phyloP scores from a whole-genome alignment of 768 basidiomycete genomes.

The Suillus sp. region DNA sequence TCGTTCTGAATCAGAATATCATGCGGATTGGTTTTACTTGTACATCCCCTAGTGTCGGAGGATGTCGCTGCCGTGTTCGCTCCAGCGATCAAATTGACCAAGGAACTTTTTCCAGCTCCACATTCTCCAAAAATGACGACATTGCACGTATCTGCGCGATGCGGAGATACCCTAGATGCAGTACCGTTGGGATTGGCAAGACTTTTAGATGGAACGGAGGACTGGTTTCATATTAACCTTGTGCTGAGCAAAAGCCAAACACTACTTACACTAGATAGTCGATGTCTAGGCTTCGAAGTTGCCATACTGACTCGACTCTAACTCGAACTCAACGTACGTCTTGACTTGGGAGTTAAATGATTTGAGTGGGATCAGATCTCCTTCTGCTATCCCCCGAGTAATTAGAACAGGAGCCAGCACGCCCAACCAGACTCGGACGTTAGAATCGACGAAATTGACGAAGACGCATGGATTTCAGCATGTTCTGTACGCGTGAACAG shows the following conservation, averaged over 20 bases:
- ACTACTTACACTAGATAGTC: background rate
- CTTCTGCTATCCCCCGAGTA: background rate
- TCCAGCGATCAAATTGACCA: slow-evolving; percentile 11
- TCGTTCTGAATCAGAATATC: no score
- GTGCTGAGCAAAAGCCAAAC: no score
- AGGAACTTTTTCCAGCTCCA: slow-evolving; percentile 2
- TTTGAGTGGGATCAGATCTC: background rate
- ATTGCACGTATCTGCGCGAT: background rate
- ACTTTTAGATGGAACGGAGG: no score
- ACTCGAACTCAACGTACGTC: background rate
- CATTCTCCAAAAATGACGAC: background rate
- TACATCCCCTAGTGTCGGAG: background rate
- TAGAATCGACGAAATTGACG: no score
- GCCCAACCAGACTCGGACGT: background rate
- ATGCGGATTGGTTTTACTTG: background rate
- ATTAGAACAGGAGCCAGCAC: background rate
- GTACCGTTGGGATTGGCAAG: background rate
- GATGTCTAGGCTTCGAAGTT: no score
- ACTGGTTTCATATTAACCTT: background rate
- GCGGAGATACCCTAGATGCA: background rate
- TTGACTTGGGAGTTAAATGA: background rate
- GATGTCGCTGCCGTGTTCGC: slow-evolving; percentile 5
- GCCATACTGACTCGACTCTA: background rate
- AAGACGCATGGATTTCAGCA: background rate
- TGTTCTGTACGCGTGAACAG: no score